Percentiles rank a stretch among this genome's conserved stretches.
Conservation (phyloP, 371 early-diverging fungal genomes). For the Globomyces sp. region DNA sequence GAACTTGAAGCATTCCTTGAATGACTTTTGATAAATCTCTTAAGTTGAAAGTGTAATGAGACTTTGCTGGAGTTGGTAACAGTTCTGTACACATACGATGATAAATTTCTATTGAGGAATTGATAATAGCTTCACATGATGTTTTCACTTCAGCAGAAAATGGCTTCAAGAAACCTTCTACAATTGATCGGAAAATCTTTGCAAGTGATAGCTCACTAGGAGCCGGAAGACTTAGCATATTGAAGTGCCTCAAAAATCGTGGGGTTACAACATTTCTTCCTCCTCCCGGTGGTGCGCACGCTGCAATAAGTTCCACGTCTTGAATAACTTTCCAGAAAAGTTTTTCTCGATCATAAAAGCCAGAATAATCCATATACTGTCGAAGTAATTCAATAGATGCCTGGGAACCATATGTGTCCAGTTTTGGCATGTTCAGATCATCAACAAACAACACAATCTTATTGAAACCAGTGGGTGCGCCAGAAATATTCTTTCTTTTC, state of each 20-base stretch:
- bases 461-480: constrained; percentile 49
- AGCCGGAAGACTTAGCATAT: constrained; percentile 49
- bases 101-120: constrained; percentile 53
- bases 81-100: constrained; percentile 56
- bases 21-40: constrained; percentile 57
- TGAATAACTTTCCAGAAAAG: constrained; percentile 53
- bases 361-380: constrained; percentile 55
- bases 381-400: constrained; percentile 57
- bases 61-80: constrained; percentile 61
- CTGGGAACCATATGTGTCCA: constrained; percentile 61
- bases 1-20: constrained; percentile 51
- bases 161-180: constrained; percentile 54
- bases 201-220: constrained; percentile 48
- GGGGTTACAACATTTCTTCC: constrained; percentile 53
- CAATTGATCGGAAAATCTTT: constrained; percentile 54
- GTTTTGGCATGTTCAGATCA: constrained; percentile 62
- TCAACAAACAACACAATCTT: constrained; percentile 57
- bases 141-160: constrained; percentile 45
- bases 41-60: constrained; percentile 61
- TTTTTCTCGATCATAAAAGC: constrained; percentile 60
- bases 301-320: constrained; percentile 52
- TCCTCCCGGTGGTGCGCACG: constrained; percentile 59
- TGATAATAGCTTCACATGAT: constrained; percentile 48
- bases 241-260: constrained; percentile 57
- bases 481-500: constrained; percentile 56